Base-by-base conservation (phyloP, 176 grass and related monocot species). In the Juncus effusus region DNA sequence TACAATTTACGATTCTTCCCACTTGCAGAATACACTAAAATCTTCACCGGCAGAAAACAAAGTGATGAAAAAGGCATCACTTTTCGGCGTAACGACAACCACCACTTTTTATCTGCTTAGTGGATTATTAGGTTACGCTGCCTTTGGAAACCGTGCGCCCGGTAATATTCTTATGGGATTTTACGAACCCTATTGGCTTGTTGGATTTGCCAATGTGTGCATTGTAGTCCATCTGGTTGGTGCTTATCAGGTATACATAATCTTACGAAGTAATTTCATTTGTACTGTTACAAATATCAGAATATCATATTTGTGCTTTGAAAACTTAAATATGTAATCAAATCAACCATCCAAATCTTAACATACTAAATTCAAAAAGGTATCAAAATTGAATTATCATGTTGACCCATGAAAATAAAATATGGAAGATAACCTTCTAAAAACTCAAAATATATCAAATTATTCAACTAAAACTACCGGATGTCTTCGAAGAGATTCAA, bases 101-200 rank as follows among this genome's bases (percentile, higher is more conserved):
- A 96, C 88, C 3, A 63, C 75, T 10, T 96, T 96, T 74, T 96
- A 96, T 80, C 75, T 86, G 64, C 85, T 88, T 0, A 81, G 84
- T 3, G 93, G 93, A 37, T 55, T 86, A 2, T 47, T 96, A 2
- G 93, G 93, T 59, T 96, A 91, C 59, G 68, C 82, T 3, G 82
- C 85, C 3, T 91, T 96, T n/a, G 93, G 93, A 38, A 96, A 96
- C 73, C 59, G 58, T 3, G 85, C 72, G 19, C 75, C 83, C 3
- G 93, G 93, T 58, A 96, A 96, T 79, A 91, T 96, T 62, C 80
- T 96, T 37, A 96, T 81, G 0, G 88, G 93, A 9, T 91, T 89
- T 67, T 84, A 86, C 14, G 93, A 96, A 51, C 93, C 93, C 36
- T 85, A 76, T 78, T 91, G 88, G 88, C 79, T 96, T n/a, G 81